Evolutionary conservation across 2,329 filamentous ascomycete species (phyloP).

Genomic region (Eutypella sp.): DNA sequence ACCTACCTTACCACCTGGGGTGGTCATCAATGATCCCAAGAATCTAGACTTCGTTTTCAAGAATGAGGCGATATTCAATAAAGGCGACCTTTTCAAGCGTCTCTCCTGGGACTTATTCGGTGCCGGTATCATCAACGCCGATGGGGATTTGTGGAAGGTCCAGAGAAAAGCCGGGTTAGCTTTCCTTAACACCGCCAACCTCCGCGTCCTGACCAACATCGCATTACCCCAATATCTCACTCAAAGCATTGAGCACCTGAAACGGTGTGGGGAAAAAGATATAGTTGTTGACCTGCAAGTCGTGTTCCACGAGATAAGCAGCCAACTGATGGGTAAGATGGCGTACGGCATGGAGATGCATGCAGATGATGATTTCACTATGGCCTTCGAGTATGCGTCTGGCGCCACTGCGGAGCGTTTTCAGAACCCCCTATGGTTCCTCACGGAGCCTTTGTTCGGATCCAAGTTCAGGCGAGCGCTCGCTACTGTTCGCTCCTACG

Average conservation of each 20-base stretch:
- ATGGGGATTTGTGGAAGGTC: slow-evolving; percentile 57
- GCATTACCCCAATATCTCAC: slow-evolving; percentile 51
- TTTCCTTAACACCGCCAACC: slow-evolving; percentile 54
- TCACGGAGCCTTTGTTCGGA: slow-evolving; percentile 53
- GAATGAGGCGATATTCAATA: slow-evolving; percentile 55
- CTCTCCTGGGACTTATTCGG: slow-evolving; percentile 60
- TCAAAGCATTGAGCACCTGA: slow-evolving; percentile 36
- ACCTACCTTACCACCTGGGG: slow-evolving; percentile 56
- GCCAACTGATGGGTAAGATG: slow-evolving; percentile 62
- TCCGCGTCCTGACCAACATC: slow-evolving; percentile 52
- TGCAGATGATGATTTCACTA: slow-evolving; percentile 53
- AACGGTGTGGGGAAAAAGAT: slow-evolving; percentile 20
- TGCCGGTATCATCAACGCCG: slow-evolving; percentile 62
- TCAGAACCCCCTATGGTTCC: slow-evolving; percentile 59
- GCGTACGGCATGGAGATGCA: slow-evolving; percentile 67
- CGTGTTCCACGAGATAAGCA: slow-evolving; percentile 61
- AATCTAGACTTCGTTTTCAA: slow-evolving; percentile 61
- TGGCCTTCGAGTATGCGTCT: slow-evolving; percentile 58
- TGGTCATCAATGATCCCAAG: slow-evolving; percentile 57
- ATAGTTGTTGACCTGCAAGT: slow-evolving; percentile 49
- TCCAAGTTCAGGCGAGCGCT: slow-evolving; percentile 44
- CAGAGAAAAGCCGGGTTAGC: slow-evolving; percentile 58
- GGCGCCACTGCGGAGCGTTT: slow-evolving; percentile 56
- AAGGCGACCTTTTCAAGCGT: slow-evolving; percentile 57
- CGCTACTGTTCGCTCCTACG: slow-evolving; percentile 47